Evolutionary conservation across 768 basidiomycete species (phyloP).

Genomic region (Lactarius sp.): DNA sequence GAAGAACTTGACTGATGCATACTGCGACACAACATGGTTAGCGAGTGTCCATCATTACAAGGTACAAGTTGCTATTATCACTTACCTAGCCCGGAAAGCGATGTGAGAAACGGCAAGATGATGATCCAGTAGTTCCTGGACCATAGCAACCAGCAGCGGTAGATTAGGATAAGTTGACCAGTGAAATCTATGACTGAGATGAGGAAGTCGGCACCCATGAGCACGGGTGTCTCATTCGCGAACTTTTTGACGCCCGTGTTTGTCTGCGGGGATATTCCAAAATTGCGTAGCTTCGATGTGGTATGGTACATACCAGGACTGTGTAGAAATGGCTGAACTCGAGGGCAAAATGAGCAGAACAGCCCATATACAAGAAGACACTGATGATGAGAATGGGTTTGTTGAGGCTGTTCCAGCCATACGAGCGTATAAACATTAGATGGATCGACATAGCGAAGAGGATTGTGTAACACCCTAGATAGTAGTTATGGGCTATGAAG

Average conservation of each 20-base stretch:
- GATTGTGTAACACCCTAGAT: slow-evolving; percentile 5
- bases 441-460: slow-evolving; percentile 3
- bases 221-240: slow-evolving; percentile 32
- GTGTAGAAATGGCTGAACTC: slow-evolving; percentile 37
- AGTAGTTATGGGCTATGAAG: background rate
- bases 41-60: background rate
- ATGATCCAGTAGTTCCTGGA: slow-evolving; percentile 33
- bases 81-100: slow-evolving; percentile 36
- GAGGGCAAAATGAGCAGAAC: slow-evolving; percentile 24
- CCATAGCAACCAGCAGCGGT: slow-evolving; percentile 44
- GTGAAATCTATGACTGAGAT: slow-evolving; percentile 37
- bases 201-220: slow-evolving; percentile 35
- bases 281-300: background rate
- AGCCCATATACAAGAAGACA: slow-evolving; percentile 3
- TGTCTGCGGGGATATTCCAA: slow-evolving; percentile 24
- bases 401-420: background rate
- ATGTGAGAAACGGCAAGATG: slow-evolving; percentile 34
- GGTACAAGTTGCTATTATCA: background rate
- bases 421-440: slow-evolving; percentile 1
- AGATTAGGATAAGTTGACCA: slow-evolving; percentile 36
- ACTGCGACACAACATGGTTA: background rate
- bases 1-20: background rate
- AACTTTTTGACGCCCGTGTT: slow-evolving; percentile 30
- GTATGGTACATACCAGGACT: slow-evolving; percentile 31
- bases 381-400: slow-evolving; percentile 1